A percentile compares a stretch with the other conserved stretches of the same genome.
Conservation (phyloP, 495 filamentous ascomycete species). For the Annulohypoxylon maeteangense region DNA sequence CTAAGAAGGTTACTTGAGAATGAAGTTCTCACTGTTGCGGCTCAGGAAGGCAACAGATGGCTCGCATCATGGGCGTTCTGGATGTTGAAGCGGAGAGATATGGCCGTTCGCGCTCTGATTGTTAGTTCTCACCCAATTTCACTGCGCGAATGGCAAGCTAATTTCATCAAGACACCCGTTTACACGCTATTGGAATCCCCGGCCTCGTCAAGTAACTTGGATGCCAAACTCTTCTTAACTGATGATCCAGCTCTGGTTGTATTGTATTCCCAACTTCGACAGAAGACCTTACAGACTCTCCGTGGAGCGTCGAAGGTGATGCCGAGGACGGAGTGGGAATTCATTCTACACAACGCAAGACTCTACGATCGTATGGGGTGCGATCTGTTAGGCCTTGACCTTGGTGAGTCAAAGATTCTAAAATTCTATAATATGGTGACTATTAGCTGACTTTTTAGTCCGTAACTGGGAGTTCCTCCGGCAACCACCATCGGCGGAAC, state of each 20-base stretch:
- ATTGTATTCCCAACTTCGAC: slow-evolving; percentile 86
- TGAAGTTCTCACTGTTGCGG: slow-evolving; percentile 79
- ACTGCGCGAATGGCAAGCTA: slow-evolving; percentile 22
- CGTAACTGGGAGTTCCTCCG: slow-evolving; percentile 88
- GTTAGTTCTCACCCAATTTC: slow-evolving; percentile 49
- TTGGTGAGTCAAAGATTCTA: slow-evolving; percentile 56
- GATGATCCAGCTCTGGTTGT: slow-evolving; percentile 91
- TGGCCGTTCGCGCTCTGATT: slow-evolving; percentile 87
- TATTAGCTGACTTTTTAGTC: slow-evolving; percentile 50
- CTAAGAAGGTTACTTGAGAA: slow-evolving; percentile 80
- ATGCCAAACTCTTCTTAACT: slow-evolving; percentile 81
- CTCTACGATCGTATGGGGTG: slow-evolving; percentile 96
- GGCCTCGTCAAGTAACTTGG: slow-evolving; percentile 65
- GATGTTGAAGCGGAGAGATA: slow-evolving; percentile 85
- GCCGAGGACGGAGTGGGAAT: slow-evolving; percentile 83
- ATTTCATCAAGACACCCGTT: slow-evolving; percentile 71
- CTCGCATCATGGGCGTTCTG: slow-evolving; percentile 95
- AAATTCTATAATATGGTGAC: neutral
- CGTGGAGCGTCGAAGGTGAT: slow-evolving; percentile 85
- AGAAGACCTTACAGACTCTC: slow-evolving; percentile 85
- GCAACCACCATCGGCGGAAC: slow-evolving; percentile 49
- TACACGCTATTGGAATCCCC: slow-evolving; percentile 73
- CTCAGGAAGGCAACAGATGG: slow-evolving; percentile 88
- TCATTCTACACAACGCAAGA: slow-evolving; percentile 87
- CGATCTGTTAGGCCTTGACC: slow-evolving; percentile 87